Percentiles rank a stretch among this genome's conserved stretches.
Conservation (phyloP, 2,329 filamentous ascomycete species). For the Xylariaceae sp. region DNA sequence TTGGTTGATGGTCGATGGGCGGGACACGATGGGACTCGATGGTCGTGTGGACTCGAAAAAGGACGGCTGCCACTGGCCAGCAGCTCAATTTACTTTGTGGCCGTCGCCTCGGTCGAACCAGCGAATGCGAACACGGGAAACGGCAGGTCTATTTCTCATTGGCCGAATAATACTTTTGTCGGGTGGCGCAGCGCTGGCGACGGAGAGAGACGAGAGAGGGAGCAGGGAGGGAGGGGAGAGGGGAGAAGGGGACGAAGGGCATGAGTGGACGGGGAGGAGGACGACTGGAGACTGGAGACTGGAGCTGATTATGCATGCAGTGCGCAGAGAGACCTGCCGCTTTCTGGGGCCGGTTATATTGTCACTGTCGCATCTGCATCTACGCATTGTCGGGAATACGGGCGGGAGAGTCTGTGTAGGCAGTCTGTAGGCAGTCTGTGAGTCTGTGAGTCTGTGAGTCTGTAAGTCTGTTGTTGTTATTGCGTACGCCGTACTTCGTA, state of each 20-base stretch:
- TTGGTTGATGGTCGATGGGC: no score
- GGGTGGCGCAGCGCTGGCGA: constrained; percentile 16
- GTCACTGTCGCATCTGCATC: neutral
- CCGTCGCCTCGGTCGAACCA: constrained; percentile 11
- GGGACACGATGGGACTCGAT: no score
- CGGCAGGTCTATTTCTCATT: constrained; percentile 14
- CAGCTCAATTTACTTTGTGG: constrained; percentile 6
- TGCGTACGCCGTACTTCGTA: no score
- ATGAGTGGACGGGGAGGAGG: no score
- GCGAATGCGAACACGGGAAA: constrained; percentile 20
- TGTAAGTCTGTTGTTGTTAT: no score
- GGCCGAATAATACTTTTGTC: constrained; percentile 12
- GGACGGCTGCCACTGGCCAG: constrained; percentile 6
- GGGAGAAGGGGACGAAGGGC: constrained; percentile 5
- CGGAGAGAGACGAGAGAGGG: no score
- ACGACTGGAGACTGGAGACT: neutral
- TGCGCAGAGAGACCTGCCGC: no score
- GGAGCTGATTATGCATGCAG: no score
- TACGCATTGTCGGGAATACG: neutral
- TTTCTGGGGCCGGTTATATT: neutral
- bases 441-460: no score
- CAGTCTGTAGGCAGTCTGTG: no score
- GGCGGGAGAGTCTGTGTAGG: neutral
- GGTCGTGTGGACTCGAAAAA: neutral
- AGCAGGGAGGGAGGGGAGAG: neutral